A percentile compares a stretch with the other conserved stretches of the same genome.
phyloP scores from a whole-genome alignment of 345 rosid species.

The Rubroshorea leprosula region DNA sequence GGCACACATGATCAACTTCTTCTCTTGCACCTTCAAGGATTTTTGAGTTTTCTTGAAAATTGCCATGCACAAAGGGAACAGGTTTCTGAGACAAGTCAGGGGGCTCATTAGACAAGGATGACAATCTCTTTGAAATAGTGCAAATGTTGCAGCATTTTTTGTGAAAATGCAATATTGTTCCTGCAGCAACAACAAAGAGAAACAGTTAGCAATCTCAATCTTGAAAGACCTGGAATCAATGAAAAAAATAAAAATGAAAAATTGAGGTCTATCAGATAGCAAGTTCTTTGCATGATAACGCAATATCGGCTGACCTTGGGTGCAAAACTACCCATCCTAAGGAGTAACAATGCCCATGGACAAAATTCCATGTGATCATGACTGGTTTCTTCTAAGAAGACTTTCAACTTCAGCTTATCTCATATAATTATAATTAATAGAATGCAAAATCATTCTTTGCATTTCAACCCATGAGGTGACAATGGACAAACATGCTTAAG shows the following conservation, averaged over 20 bases:
- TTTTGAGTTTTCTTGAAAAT: conserved; percentile 30
- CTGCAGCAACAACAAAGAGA: conserved; percentile 28
- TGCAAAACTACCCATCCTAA: background rate
- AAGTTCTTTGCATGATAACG: background rate
- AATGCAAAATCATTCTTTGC: background rate
- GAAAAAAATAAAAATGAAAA: background rate
- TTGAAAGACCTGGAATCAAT: background rate
- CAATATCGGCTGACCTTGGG: background rate
- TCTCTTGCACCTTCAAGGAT: conserved; percentile 28
- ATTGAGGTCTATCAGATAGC: background rate
- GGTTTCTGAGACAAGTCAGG: conserved; percentile 20
- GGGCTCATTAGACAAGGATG: conserved; percentile 28
- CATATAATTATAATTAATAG: background rate
- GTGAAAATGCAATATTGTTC: conserved; percentile 17
- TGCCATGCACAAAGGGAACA: conserved; percentile 22
- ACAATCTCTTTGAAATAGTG: conserved; percentile 23
- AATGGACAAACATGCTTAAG: background rate
- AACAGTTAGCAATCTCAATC: background rate
- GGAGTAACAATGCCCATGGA: background rate
- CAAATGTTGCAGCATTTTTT: conserved; percentile 19
- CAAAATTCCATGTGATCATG: background rate
- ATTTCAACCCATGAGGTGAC: background rate
- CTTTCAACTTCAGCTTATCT: background rate
- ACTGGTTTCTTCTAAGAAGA: background rate
- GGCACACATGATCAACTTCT: conserved; percentile 44